phyloP scores from a whole-genome alignment of 2,329 filamentous ascomycete genomes.

The Fusarium haematococcum region DNA sequence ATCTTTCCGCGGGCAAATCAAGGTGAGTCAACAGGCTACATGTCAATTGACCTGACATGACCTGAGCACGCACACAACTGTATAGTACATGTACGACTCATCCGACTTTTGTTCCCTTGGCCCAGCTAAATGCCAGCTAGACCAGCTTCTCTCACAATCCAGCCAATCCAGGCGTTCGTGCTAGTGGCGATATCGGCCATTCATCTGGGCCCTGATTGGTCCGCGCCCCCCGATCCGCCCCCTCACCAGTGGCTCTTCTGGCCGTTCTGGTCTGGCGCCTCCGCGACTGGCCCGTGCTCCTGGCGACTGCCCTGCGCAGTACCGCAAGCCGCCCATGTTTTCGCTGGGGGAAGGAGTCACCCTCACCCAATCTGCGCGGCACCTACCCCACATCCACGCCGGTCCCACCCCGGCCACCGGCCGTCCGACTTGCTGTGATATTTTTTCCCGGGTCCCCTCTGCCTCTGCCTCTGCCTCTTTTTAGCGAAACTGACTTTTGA shows the following conservation, averaged over 20 bases:
- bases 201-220: slow-evolving; percentile 26
- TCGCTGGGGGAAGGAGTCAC: slow-evolving; percentile 31
- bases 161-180: slow-evolving; percentile 35
- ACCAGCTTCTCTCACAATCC: slow-evolving; percentile 3
- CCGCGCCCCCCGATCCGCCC: slow-evolving; percentile 4
- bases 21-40: not conserved
- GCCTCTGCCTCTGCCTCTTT: slow-evolving; percentile 11
- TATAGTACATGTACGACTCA: slow-evolving; percentile 6
- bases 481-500: slow-evolving; percentile 25
- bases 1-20: not conserved
- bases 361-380: slow-evolving; percentile 11
- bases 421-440: slow-evolving; percentile 36
- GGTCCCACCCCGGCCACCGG: slow-evolving; percentile 37
- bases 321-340: slow-evolving; percentile 11
- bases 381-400: slow-evolving; percentile 36
- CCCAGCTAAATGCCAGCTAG: slow-evolving; percentile 18
- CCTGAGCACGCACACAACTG: not conserved
- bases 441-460: slow-evolving; percentile 34
- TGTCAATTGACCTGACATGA: not conserved
- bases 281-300: slow-evolving; percentile 28
- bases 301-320: not conserved
- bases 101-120: slow-evolving; percentile 20
- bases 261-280: slow-evolving; percentile 18
- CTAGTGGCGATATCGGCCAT: slow-evolving; percentile 44
- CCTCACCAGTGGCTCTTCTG: slow-evolving; percentile 11